Conservation (phyloP, 129 eudicot genomes). For the Chrysanthemum lavandulifolium region DNA sequence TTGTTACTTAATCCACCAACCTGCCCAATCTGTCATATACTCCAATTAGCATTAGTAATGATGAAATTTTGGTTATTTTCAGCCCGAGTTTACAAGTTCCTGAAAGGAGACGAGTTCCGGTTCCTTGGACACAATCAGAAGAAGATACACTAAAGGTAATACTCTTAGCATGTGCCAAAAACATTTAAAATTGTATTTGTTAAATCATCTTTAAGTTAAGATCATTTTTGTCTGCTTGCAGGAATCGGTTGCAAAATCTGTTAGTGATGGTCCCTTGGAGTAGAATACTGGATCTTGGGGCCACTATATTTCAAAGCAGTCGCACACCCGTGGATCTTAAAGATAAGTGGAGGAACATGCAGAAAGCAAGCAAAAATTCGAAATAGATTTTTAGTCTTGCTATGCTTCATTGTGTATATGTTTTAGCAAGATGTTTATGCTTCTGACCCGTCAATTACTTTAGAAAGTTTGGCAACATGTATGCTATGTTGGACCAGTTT, state of each 20-base stretch:
- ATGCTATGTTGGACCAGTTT: too few species aligned
- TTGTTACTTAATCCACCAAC: too few species aligned
- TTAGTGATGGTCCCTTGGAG: conserved; percentile 48
- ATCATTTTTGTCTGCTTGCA: conserved; percentile 29
- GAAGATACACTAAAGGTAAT: conserved; percentile 61
- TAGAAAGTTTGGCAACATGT: too few species aligned
- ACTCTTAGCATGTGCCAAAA: background rate
- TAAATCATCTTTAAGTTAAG: background rate
- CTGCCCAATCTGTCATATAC: too few species aligned
- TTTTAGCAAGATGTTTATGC: too few species aligned
- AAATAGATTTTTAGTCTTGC: conserved; percentile 3
- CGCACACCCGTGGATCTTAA: too few species aligned
- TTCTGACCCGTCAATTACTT: too few species aligned
- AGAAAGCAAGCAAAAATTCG: conserved; percentile 26
- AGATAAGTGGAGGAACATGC: conserved; percentile 10
- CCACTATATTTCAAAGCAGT: conserved; percentile 16
- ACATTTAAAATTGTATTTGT: background rate
- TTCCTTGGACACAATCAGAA: conserved; percentile 60
- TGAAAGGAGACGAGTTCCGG: conserved; percentile 39
- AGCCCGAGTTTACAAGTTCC: conserved; percentile 40
- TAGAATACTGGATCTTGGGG: conserved; percentile 53
- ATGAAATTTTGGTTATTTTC: conserved; percentile 25
- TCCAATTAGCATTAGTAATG: background rate
- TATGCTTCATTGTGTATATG: background rate
- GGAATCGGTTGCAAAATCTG: conserved; percentile 47